Percentiles rank a stretch among this genome's conserved stretches.
phyloP scores from a whole-genome alignment of 2,329 filamentous ascomycete genomes.

The Colletotrichum euphorbiae region DNA sequence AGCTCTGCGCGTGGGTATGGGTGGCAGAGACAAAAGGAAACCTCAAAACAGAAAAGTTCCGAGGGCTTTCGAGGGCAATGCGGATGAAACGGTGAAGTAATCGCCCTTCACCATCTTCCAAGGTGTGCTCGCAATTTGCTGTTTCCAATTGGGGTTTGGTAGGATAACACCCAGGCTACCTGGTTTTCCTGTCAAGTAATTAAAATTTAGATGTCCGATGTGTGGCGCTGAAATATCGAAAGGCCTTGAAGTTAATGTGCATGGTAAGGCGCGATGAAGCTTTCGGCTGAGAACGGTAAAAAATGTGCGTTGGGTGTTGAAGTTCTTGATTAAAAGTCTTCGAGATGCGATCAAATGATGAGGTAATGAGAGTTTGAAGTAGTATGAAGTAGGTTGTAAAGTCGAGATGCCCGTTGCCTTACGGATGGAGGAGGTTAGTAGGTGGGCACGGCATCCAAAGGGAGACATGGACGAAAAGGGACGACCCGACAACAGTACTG shows the following conservation, averaged over 20 bases:
- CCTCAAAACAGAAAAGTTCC: slow-evolving; percentile 35
- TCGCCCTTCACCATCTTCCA: slow-evolving; percentile 1
- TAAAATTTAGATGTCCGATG: slow-evolving; percentile 1
- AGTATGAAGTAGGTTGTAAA: too few relatives aligned
- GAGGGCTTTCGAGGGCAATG: slow-evolving; percentile 16
- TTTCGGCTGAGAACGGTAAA: background rate
- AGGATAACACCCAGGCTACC: background rate
- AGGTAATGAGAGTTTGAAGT: too few relatives aligned
- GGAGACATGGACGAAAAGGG: slow-evolving; percentile 27
- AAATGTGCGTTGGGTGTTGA: background rate
- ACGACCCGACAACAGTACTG: slow-evolving; percentile 3
- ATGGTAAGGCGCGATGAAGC: background rate
- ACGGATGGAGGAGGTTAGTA: background rate
- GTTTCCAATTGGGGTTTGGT: background rate
- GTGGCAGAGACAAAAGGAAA: slow-evolving; percentile 25
- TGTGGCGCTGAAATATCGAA: background rate
- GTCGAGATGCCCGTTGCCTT: background rate
- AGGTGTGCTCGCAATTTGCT: background rate
- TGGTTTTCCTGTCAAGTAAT: background rate
- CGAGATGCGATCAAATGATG: too few relatives aligned
- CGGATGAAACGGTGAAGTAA: slow-evolving; percentile 5
- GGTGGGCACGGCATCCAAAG: slow-evolving; percentile 2
- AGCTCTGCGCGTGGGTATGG: slow-evolving; percentile 20
- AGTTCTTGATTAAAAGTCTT: too few relatives aligned
- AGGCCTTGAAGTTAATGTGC: background rate